phyloP scores from a whole-genome alignment of 1,284 basidiomycete species.

The Porodaedalea pini region DNA sequence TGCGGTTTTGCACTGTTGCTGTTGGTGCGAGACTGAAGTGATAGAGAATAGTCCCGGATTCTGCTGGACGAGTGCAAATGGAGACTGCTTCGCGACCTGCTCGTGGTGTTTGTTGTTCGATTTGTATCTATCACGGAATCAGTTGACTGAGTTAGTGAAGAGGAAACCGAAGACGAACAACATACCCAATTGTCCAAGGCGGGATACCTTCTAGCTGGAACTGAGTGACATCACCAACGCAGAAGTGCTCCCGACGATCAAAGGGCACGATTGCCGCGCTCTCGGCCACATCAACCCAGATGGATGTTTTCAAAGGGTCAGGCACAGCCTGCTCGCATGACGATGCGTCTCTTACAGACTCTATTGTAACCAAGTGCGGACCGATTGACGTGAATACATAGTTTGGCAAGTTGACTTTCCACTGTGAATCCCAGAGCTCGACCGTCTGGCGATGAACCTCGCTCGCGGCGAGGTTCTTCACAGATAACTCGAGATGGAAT shows the following conservation, averaged over 20 bases:
- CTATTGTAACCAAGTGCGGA: slow-evolving; percentile 75
- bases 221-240: slow-evolving; percentile 87
- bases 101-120: slow-evolving; percentile 75
- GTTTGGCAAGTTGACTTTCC: slow-evolving; percentile 73
- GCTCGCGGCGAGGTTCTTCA: slow-evolving; percentile 72
- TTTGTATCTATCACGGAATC: slow-evolving; percentile 55
- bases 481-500: slow-evolving; percentile 73
- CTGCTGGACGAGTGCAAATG: slow-evolving; percentile 82
- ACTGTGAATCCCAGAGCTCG: slow-evolving; percentile 55
- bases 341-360: slow-evolving; percentile 73
- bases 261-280: slow-evolving; percentile 89
- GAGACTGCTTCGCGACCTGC: slow-evolving; percentile 73
- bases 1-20: slow-evolving; percentile 81
- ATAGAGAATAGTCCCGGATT: slow-evolving; percentile 80
- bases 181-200: slow-evolving; percentile 91
- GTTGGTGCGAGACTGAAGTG: slow-evolving; percentile 85
- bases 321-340: slow-evolving; percentile 71
- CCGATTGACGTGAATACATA: slow-evolving; percentile 77
- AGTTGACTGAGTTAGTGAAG: slow-evolving; percentile 10
- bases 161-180: slow-evolving; percentile 19
- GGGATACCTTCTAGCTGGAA: slow-evolving; percentile 93
- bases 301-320: slow-evolving; percentile 60
- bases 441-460: slow-evolving; percentile 58
- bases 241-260: slow-evolving; percentile 76
- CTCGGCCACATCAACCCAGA: slow-evolving; percentile 89